These are phyloP conservation scores for Globisporangium recalcitrans DNA, from an alignment of 352 stramenopile genomes.

Conservation along the genomic window DNA sequence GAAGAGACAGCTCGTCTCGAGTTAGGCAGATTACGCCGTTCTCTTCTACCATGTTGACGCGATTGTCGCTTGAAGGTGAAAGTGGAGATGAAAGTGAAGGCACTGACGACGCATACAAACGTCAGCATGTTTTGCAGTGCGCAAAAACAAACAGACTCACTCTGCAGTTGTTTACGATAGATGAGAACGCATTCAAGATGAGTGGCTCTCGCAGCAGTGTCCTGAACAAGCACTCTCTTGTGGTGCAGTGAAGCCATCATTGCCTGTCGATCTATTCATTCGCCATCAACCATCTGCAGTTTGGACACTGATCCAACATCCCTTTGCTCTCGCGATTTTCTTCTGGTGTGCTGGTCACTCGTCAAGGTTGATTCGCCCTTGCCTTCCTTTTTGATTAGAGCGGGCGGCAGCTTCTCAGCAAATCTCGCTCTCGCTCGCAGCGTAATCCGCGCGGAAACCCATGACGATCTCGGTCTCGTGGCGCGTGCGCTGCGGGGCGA, in stretches of 20 bases:
- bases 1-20: neutral
- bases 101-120: neutral
- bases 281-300: too few species aligned
- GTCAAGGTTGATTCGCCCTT: neutral
- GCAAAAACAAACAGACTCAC: neutral
- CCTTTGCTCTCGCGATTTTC: neutral
- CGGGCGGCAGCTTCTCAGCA: constrained; percentile 31
- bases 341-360: neutral
- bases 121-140: neutral
- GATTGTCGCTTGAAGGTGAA: too few species aligned
- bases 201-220: too few species aligned
- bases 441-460: constrained; percentile 33
- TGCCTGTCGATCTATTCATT: neutral
- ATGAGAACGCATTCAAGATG: too few species aligned
- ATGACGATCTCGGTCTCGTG: constrained; percentile 63
- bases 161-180: neutral
- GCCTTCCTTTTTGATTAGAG: neutral
- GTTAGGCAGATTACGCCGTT: neutral
- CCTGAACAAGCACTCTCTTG: neutral
- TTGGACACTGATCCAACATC: too few species aligned
- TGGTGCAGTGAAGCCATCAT: neutral
- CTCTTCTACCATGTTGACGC: neutral
- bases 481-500: constrained; percentile 33
- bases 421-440: constrained; percentile 11
- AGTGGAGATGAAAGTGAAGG: too few species aligned